A percentile compares a stretch with the other conserved stretches of the same genome.
Conservation (phyloP, 2,329 filamentous ascomycete species). For the Emmonsia crescens region DNA sequence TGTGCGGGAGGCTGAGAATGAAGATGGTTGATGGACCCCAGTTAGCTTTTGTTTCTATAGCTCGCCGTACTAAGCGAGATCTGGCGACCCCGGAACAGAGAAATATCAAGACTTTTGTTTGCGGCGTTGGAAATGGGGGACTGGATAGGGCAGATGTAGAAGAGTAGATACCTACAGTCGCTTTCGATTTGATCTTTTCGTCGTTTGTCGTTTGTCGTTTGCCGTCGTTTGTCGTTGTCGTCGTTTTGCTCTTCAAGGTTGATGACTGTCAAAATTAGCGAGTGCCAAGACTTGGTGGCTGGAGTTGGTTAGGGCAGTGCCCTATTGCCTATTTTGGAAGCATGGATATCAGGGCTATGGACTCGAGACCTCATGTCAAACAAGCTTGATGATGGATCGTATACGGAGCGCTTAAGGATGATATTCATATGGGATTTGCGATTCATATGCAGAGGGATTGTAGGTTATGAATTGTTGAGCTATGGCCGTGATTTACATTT, state of each 20-base stretch:
- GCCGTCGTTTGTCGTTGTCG: not conserved
- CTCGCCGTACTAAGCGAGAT: conserved; percentile 1
- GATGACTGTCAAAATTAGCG: conserved; percentile 1
- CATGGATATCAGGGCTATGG: not conserved
- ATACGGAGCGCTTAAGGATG: not conserved
- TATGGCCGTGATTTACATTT: not conserved
- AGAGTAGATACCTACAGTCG: not conserved
- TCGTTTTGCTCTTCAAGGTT: not conserved
- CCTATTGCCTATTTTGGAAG: conserved; percentile 9
- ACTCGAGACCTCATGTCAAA: no score
- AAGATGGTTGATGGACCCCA: not conserved
- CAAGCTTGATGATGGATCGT: not conserved
- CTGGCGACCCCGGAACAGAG: not conserved
- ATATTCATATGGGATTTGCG: not conserved
- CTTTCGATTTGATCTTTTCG: not conserved
- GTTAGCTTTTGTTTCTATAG: not conserved
- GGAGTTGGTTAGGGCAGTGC: conserved; percentile 7
- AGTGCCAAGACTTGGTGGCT: conserved; percentile 5
- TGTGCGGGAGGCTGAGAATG: conserved; percentile 1
- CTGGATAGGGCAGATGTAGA: not conserved
- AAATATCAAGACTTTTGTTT: not conserved
- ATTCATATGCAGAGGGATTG: no score
- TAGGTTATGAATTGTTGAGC: not conserved
- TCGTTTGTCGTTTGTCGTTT: not conserved
- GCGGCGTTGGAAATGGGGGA: not conserved